phyloP scores from a whole-genome alignment of 805 yeast species.

The Maudiozyma bulderi region DNA sequence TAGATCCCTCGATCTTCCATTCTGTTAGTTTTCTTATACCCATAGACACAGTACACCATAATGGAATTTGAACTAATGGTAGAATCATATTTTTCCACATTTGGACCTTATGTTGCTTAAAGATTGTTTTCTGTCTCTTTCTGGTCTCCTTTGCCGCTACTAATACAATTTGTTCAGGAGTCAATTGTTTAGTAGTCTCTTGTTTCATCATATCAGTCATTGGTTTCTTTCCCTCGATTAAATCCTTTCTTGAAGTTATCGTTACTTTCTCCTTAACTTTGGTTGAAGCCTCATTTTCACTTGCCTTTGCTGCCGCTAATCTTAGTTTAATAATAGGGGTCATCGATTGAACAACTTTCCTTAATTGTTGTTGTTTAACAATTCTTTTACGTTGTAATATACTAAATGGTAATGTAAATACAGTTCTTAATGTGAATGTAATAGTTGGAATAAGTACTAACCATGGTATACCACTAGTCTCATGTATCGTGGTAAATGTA shows the following conservation, averaged over 20 bases:
- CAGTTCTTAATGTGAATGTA: slow-evolving; percentile 55
- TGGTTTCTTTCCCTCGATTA: slow-evolving; percentile 11
- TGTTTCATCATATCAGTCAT: slow-evolving; percentile 10
- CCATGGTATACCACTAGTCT: slow-evolving; percentile 67
- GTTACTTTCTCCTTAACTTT: slow-evolving; percentile 9
- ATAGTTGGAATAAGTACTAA: slow-evolving; percentile 65
- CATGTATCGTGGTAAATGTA: slow-evolving; percentile 33
- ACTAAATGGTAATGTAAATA: slow-evolving; percentile 71
- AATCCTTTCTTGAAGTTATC: slow-evolving; percentile 3
- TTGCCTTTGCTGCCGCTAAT: slow-evolving; percentile 32
- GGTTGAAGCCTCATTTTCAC: background rate
- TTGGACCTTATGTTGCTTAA: slow-evolving; percentile 57
- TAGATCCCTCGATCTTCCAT: slow-evolving; percentile 27
- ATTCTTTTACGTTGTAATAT: slow-evolving; percentile 59
- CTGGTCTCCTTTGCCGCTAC: slow-evolving; percentile 70
- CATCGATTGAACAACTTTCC: slow-evolving; percentile 66
- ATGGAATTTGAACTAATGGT: slow-evolving; percentile 77
- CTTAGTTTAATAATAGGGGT: slow-evolving; percentile 60
- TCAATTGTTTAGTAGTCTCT: slow-evolving; percentile 30
- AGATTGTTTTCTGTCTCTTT: slow-evolving; percentile 63
- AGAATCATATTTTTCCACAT: slow-evolving; percentile 69
- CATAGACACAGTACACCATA: slow-evolving; percentile 73
- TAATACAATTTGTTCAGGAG: slow-evolving; percentile 69
- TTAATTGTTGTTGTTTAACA: slow-evolving; percentile 57
- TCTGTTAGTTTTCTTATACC: slow-evolving; percentile 73